A percentile compares a stretch with the other conserved stretches of the same genome.
Evolutionary conservation across 805 yeast genomes (phyloP).

Genomic region (Candida argentea): DNA sequence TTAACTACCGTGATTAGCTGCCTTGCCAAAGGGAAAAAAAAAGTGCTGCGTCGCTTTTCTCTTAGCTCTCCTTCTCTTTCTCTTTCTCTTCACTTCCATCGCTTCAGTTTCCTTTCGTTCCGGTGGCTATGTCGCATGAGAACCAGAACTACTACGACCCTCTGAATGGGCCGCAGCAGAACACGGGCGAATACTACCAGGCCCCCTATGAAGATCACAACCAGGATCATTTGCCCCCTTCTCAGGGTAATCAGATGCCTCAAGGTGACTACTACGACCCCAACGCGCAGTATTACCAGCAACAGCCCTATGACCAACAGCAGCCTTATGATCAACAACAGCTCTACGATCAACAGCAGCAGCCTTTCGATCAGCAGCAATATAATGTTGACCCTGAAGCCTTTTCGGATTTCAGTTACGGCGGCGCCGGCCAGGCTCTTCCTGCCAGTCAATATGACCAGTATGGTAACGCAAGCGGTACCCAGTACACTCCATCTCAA

Average conservation of each 20-base stretch:
- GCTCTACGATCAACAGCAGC: no score
- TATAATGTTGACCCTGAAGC: constrained; percentile 48
- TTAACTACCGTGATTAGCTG: no score
- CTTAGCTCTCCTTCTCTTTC: no score
- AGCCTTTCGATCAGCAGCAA: constrained; percentile 22
- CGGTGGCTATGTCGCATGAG: no score
- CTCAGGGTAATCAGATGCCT: constrained; percentile 20
- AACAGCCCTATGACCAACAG: no score
- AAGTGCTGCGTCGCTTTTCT: no score
- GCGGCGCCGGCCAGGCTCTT: constrained; percentile 29
- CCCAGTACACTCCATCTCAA: constrained; percentile 77
- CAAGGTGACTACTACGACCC: constrained; percentile 45
- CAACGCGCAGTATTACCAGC: constrained; percentile 34
- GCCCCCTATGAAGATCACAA: constrained; percentile 29
- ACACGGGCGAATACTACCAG: constrained; percentile 24
- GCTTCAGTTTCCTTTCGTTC: no score
- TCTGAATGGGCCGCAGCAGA: constrained; percentile 13
- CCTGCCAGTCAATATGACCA: constrained; percentile 65
- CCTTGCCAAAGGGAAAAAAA: no score
- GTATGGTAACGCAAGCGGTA: no score
- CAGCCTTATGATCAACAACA: constrained; percentile 20
- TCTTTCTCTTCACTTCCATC: no score
- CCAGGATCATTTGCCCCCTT: constrained; percentile 21
- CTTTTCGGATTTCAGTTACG: constrained; percentile 58
- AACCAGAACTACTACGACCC: constrained; percentile 33